Evolutionary conservation across 257 asterid species (phyloP), one percentile per base, ranked within the genome.

Genomic region (Nicotiana obtusifolia): DNA sequence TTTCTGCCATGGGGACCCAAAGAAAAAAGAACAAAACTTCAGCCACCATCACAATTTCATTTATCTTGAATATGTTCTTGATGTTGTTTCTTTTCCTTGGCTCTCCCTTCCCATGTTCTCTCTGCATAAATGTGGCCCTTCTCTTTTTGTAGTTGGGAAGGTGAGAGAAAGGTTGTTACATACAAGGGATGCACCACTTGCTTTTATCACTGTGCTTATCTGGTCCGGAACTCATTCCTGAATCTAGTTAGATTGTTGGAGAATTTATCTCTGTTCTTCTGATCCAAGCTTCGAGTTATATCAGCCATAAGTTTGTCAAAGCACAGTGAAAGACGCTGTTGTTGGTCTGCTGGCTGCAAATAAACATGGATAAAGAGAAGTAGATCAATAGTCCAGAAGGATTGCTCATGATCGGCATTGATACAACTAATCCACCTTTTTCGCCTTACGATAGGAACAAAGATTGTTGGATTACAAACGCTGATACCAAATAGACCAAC

Each of bases 241-340:
- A 92, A 94, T 61, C 90, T 77, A 59, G 97, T 91, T 57, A 96
- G 85, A 85, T 96, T 96, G 84, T 94, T 97, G 11, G 99, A 92
- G 83, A 96, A 96, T 90, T 96, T 96, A 86, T 94, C 99, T 82
- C 98, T 89, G 87, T 94, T 95, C 90, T 91, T 95, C 24, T 97
- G 88, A 89, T 95, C 97, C 97, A 94, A 89, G 90, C 97, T 90
- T 77, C 93, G 91, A 35, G 83, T 87, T 31, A 95, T 87, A 86
- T 92, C 97, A 54, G 90, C 86, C 98, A 95, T 95, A 87, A 95
- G 80, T 86, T 93, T 94, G 81, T 94, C 98, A 26, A 95, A 94
- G 82, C 96, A 95, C 44, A 89, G 49, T 31, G 97, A 90, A 77
- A 94, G 94, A 80, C 97, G 94, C 77, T 89, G 97, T 85, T 93